These are phyloP conservation scores for Microthlaspi erraticum DNA, from an alignment of 345 rosid genomes.

Conservation along the genomic window DNA sequence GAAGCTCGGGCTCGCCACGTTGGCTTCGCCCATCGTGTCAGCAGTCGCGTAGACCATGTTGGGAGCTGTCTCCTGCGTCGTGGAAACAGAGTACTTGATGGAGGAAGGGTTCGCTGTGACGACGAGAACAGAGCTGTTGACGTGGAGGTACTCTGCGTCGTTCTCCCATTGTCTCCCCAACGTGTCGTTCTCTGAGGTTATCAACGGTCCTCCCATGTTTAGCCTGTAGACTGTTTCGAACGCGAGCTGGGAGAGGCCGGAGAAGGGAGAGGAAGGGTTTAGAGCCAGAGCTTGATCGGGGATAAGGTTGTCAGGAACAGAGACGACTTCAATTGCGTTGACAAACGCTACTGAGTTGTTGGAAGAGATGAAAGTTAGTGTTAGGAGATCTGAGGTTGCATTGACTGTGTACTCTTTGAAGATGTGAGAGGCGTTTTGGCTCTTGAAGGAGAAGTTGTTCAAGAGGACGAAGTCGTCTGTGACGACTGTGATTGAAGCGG, in stretches of 20 bases:
- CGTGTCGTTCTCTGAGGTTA: conserved; percentile 88
- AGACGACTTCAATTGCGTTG: conserved; percentile 92
- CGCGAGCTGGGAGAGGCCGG: conserved; percentile 74
- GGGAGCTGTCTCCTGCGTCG: conserved; percentile 79
- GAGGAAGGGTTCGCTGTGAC: conserved; percentile 71
- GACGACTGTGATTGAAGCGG: conserved; percentile 67
- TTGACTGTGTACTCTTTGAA: conserved; percentile 93
- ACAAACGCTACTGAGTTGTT: conserved; percentile 83
- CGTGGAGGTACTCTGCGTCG: conserved; percentile 77
- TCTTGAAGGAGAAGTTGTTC: conserved; percentile 80
- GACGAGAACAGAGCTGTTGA: conserved; percentile 78
- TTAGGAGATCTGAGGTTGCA: conserved; percentile 67
- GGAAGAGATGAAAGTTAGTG: conserved; percentile 68
- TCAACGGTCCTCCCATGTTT: conserved; percentile 91
- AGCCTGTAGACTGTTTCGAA: conserved; percentile 87
- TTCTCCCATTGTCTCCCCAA: conserved; percentile 92
- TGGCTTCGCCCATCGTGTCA: conserved; percentile 83
- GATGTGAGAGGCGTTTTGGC: conserved; percentile 59
- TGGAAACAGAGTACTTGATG: conserved; percentile 55
- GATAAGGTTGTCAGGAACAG: conserved; percentile 74
- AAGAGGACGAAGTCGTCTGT: conserved; percentile 86
- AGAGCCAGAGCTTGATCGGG: conserved; percentile 78
- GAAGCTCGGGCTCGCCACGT: conserved; percentile 69
- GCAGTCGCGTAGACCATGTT: conserved; percentile 91
- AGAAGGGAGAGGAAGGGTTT: conserved; percentile 60